Percentiles rank a stretch among this genome's conserved stretches.
Evolutionary conservation across 2,329 filamentous ascomycete species (phyloP).

Genomic region (Gaeumannomyces tritici): DNA sequence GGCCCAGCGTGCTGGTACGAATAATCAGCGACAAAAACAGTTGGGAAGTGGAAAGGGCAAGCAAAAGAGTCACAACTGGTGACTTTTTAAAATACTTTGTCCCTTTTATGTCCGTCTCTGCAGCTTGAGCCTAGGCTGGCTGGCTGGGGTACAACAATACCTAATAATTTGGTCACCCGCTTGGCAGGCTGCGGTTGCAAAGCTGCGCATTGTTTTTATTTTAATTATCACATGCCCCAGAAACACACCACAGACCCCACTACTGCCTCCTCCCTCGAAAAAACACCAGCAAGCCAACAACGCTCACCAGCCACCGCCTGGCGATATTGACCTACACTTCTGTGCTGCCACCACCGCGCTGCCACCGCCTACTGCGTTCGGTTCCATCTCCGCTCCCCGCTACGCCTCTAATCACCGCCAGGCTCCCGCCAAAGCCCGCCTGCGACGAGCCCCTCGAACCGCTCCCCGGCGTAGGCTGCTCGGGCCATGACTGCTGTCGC

Average conservation of each 20-base stretch:
- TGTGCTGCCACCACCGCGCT: background rate
- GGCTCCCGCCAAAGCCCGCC: background rate
- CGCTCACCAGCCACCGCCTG: background rate
- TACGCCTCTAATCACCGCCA: background rate
- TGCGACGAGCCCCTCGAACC: background rate
- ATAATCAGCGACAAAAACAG: background rate
- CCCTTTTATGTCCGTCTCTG: too few species aligned
- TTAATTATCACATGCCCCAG: background rate
- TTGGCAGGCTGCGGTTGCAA: background rate
- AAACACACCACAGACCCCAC: background rate
- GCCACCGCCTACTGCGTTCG: background rate
- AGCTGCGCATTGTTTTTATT: background rate
- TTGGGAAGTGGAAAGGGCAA: background rate
- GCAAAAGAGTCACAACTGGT: background rate
- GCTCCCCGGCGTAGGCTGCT: background rate
- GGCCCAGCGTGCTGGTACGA: background rate
- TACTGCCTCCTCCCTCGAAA: background rate
- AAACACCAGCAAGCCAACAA: background rate
- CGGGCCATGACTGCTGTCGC: background rate
- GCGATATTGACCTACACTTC: background rate
- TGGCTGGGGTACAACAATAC: too few species aligned
- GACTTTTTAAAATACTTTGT: background rate
- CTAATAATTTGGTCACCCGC: too few species aligned
- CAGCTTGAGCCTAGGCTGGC: too few species aligned
- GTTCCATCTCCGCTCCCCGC: background rate